Base-by-base conservation (phyloP, 2,329 filamentous ascomycete genomes). In the Hymenoscyphus repandus region DNA sequence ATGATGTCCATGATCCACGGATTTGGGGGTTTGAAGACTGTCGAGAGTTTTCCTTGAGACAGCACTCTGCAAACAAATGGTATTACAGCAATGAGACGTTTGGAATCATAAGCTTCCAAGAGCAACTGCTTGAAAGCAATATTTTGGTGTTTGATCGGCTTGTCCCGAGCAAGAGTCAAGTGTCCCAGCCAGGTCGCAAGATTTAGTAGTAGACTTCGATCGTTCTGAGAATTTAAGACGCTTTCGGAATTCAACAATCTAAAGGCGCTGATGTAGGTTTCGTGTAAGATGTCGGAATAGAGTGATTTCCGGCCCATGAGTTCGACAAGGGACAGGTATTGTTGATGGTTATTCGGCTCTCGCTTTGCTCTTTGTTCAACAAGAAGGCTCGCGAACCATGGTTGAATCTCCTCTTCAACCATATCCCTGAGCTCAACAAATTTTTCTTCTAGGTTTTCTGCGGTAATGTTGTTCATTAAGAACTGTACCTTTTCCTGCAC, bases 1-100 rank as follows among this genome's bases (percentile, higher is more conserved):
- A 99, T 82, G 48, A 99, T 93, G 62, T 99, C 93, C 88, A 96
- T 95, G 40, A 96, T 70, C 93, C 93, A 99, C 1, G 93, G 93
- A 62, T 99, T 99, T 1, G 93, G 93, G 10, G 92, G 91, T 51
- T 84, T 86, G 72, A 99, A 99, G 9, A 97, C 85, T 11, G 85
- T 87, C 0, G 93, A 97, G 45, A 83, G 80, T 34, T 82, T 83
- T 17, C 90, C 91, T 66, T 96, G 90, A 18, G 86, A 80, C 18
- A 99, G 74, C 5, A 96, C 90, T 70, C 96, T 97, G 79, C 93
- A 99, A 47, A 95, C 93, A 67, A 99, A 99, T 0, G 93, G 93
- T 53, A 99, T 95, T 43, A 93, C 92, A 36, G 97, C 83, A 36
- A 96, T 80, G 30, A 99, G 77, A 44, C 93, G 83, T 68, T 97